A percentile compares a stretch with the other conserved stretches of the same genome.
phyloP scores from a whole-genome alignment of 345 rosid species.

The Moricandia moricandioides region DNA sequence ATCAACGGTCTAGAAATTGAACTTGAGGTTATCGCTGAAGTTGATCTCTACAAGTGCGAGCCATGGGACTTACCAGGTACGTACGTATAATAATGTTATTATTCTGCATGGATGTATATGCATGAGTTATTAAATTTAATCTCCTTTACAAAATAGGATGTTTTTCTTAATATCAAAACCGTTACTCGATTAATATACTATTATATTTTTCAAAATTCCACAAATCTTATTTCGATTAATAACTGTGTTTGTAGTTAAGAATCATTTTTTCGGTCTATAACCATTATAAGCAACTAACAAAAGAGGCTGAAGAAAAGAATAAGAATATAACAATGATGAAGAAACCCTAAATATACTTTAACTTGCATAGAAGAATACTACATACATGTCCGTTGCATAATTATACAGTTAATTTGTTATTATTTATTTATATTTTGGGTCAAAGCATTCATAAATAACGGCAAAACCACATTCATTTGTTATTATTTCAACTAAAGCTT shows the following conservation, averaged over 20 bases:
- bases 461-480: background rate
- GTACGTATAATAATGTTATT: background rate
- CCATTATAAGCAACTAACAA: conserved; percentile 11
- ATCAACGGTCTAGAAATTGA: conserved; percentile 64
- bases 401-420: background rate
- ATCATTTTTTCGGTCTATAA: background rate
- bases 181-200: background rate
- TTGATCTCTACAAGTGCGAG: conserved; percentile 80
- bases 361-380: background rate
- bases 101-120: background rate
- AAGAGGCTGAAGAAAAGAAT: conserved; percentile 35
- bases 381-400: background rate
- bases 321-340: conserved; percentile 34
- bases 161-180: background rate
- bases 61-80: conserved; percentile 88
- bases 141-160: background rate
- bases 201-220: background rate
- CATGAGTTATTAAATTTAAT: background rate
- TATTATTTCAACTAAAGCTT: background rate
- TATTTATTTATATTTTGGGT: no score
- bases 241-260: background rate
- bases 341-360: conserved; percentile 39
- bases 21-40: conserved; percentile 73
- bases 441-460: no score
- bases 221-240: background rate